Conservation (phyloP, 805 yeast genomes). For the Yueomyces sp. region DNA sequence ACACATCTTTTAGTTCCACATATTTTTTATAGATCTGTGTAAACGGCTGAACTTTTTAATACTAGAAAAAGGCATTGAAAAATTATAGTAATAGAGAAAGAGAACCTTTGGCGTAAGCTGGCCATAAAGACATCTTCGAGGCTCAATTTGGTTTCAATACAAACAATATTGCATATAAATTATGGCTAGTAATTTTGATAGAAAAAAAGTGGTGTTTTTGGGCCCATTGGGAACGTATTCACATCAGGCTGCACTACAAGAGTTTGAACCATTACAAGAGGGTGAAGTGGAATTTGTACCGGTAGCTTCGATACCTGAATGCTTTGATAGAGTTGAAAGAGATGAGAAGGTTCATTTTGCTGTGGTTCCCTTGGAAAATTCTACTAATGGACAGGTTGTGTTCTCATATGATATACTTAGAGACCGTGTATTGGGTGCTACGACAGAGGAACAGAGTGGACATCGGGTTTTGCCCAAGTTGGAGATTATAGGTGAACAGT, state of each 20-base stretch:
- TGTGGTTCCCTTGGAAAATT: slow-evolving; percentile 84
- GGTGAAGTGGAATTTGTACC: slow-evolving; percentile 13
- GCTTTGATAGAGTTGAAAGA: slow-evolving; percentile 42
- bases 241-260: slow-evolving; percentile 63
- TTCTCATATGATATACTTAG: slow-evolving; percentile 72
- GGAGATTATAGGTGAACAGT: slow-evolving; percentile 60
- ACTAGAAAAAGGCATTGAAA: too few species aligned
- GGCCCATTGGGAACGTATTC: slow-evolving; percentile 94
- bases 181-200: too few species aligned
- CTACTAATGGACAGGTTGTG: slow-evolving; percentile 89
- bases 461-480: slow-evolving; percentile 27
- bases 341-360: slow-evolving; percentile 44
- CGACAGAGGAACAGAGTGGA: background rate
- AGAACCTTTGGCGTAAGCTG: too few species aligned
- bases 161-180: too few species aligned
- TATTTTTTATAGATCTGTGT: too few species aligned
- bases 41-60: too few species aligned
- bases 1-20: too few species aligned
- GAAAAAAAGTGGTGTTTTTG: slow-evolving; percentile 49
- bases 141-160: too few species aligned
- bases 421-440: slow-evolving; percentile 33
- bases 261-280: slow-evolving; percentile 27
- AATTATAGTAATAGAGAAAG: too few species aligned
- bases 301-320: slow-evolving; percentile 35
- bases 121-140: too few species aligned